A percentile compares a stretch with the other conserved stretches of the same genome.
Evolutionary conservation across 805 yeast genomes (phyloP).

Genomic region (Nakazawaea molendinolei): DNA sequence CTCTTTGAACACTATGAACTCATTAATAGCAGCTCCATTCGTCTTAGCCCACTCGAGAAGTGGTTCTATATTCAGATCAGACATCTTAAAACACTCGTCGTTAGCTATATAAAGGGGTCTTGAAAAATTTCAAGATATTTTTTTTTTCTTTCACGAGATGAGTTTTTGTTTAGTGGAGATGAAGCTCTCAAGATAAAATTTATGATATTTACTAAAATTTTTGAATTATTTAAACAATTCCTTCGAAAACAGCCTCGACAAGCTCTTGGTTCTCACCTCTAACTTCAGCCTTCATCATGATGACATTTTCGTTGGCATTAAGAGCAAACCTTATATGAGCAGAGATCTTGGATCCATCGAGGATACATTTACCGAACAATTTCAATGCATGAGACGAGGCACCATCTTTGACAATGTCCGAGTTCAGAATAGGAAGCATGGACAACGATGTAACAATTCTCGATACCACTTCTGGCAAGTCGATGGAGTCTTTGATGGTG

Average conservation of each 20-base stretch:
- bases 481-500: constrained; percentile 39
- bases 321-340: constrained; percentile 41
- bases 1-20: constrained; percentile 25
- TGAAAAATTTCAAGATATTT: background rate
- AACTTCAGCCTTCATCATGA: constrained; percentile 51
- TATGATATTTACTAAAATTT: background rate
- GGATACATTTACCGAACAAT: constrained; percentile 72
- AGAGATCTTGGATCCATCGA: constrained; percentile 50
- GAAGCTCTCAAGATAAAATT: too few relatives aligned
- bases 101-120: too few relatives aligned
- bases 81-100: too few relatives aligned
- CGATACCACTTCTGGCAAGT: constrained; percentile 50
- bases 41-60: constrained; percentile 25
- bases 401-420: constrained; percentile 56
- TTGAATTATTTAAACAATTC: constrained; percentile 27
- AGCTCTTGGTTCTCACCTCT: constrained; percentile 47
- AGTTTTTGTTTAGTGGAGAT: background rate
- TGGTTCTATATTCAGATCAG: background rate
- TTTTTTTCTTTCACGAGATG: background rate
- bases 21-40: constrained; percentile 33
- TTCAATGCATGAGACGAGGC: constrained; percentile 65
- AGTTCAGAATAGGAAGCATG: constrained; percentile 68
- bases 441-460: constrained; percentile 48
- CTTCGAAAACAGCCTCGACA: constrained; percentile 44
- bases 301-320: constrained; percentile 36